A percentile compares a stretch with the other conserved stretches of the same genome.
phyloP scores from a whole-genome alignment of 306 rosid species.

The Geum urbanum region DNA sequence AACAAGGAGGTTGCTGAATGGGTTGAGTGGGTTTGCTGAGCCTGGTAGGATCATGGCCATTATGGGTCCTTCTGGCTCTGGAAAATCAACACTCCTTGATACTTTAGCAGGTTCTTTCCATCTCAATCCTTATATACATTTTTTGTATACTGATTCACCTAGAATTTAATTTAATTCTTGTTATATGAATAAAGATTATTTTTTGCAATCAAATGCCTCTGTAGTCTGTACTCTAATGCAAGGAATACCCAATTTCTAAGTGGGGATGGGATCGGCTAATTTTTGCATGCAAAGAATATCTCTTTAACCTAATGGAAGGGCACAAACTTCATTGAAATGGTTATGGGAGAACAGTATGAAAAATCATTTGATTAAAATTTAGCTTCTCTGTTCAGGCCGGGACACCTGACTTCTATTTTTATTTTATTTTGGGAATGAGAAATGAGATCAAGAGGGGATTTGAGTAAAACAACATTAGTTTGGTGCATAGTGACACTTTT shows the following conservation, averaged over 20 bases:
- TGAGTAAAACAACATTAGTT: neutral
- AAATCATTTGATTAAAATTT: neutral
- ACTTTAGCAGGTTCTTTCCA: slow-evolving; percentile 44
- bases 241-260: neutral
- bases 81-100: slow-evolving; percentile 85
- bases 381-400: neutral
- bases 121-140: neutral
- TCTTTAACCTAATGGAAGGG: neutral
- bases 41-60: slow-evolving; percentile 86
- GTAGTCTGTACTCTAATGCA: neutral
- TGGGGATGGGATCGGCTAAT: neutral
- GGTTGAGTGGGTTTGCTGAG: slow-evolving; percentile 72
- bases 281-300: neutral
- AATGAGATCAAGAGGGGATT: neutral
- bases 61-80: slow-evolving; percentile 96
- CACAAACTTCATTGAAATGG: neutral
- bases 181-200: neutral
- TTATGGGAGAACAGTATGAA: neutral
- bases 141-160: neutral
- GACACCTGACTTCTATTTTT: no score
- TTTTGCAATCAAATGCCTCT: neutral
- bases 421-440: neutral
- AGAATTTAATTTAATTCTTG: neutral
- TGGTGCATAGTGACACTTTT: no score
- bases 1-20: slow-evolving; percentile 70